Evolutionary conservation across 257 asterid species (phyloP), one percentile per base, ranked within the genome.

Genomic region (Schizonepeta tenuifolia): DNA sequence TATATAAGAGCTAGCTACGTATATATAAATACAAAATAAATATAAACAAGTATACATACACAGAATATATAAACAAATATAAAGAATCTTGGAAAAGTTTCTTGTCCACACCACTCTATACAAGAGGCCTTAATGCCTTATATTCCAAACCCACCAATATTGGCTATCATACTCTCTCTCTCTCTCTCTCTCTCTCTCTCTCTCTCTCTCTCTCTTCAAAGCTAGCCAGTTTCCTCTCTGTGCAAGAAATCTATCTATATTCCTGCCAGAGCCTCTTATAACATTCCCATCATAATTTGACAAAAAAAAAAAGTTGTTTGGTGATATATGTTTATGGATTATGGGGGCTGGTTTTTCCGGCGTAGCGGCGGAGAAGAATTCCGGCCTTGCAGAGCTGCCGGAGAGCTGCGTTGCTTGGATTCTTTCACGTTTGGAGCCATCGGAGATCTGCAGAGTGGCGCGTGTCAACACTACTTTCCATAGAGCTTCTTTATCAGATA

Each of bases 351-450:
- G 65, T 8, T 59, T 74, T 74, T 84, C 91, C 8, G 54, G 71
- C 21, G 65, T 36, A 0, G 41, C 57, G 58, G 56, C 1, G 13
- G 55, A 8, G 31, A 66, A 8, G 31, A 66, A 46, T 15, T 5
- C 17, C 3, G 74, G 82, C 3, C 74, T 87, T 1, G 84, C 68
- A 22, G 90, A 85, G 69, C 75, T 87, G 44, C 88, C 93, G 14
- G 93, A 87, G 62, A 78, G 78, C 68, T 87, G 90, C 41, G 74
- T 87, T 51, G 93, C 93, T 41, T 74, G 73, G 73, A 49, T 87
- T 26, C 86, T 85, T 41, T 56, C 83, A 2, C 54, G 36, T 58
- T 47, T 87, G 0, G 77, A 81, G 1, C 75, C 88, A 10, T 43
- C 50, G 12, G 81, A 85, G 59, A 83, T 87, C 17, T 85, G 85